A percentile compares a stretch with the other conserved stretches of the same genome.
Evolutionary conservation across 2,329 filamentous ascomycete genomes (phyloP).

Genomic region (Keithomyces neogunnii): DNA sequence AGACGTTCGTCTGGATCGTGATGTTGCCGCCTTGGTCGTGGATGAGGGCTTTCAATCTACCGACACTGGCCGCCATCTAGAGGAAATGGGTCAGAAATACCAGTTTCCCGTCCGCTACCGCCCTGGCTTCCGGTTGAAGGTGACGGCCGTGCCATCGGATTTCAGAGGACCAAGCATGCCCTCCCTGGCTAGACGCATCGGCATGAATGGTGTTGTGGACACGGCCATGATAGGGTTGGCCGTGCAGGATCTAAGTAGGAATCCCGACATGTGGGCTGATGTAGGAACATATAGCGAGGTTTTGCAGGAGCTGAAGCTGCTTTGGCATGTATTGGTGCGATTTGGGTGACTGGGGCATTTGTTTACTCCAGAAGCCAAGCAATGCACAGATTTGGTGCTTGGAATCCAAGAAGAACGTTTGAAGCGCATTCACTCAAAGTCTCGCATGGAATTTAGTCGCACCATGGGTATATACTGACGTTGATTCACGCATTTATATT

Average conservation of each 20-base stretch:
- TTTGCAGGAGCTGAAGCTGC: not conserved
- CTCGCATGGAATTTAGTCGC: no score
- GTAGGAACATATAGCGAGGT: no score
- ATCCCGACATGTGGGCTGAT: no score
- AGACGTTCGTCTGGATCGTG: slow-evolving; percentile 9
- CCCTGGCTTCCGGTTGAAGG: slow-evolving; percentile 6
- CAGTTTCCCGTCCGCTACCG: slow-evolving; percentile 9
- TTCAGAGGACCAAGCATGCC: not conserved
- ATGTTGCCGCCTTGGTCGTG: slow-evolving; percentile 12
- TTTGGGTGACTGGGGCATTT: not conserved
- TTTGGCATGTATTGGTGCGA: not conserved
- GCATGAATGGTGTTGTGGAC: not conserved
- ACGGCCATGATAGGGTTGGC: not conserved
- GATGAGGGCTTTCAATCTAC: slow-evolving; percentile 11
- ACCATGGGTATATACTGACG: no score
- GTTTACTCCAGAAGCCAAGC: not conserved
- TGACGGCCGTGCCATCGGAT: not conserved
- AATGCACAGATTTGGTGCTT: no score
- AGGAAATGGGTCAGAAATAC: slow-evolving; percentile 7
- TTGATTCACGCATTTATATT: no score
- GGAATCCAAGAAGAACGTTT: no score
- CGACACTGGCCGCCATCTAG: slow-evolving; percentile 5
- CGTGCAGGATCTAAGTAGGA: no score
- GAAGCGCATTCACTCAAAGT: no score
- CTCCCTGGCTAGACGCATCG: not conserved